Evolutionary conservation across 140 eudicot species (phyloP), one percentile per base, ranked within the genome.

Genomic region (Stevia rebaudiana): DNA sequence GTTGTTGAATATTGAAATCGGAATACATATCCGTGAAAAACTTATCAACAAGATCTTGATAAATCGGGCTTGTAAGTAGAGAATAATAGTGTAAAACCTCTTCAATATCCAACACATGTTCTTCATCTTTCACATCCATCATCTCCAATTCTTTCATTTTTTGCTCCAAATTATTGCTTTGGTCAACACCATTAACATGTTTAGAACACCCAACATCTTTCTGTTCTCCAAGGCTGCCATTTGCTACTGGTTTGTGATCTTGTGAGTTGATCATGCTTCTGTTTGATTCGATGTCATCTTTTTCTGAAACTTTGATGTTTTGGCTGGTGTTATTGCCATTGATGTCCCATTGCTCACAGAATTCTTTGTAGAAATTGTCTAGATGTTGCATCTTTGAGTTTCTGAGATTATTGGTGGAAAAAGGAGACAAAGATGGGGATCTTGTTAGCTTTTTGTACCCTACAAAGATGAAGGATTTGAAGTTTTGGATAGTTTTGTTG

Each of bases 1-100:
- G 86, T 53, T 76, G 71, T 3, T 76, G 84, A 24, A 74, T 36
- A 36, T 43, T 48, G 81, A 76, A 78, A n/a, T 91, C 96, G 0
- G 88, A 40, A 41, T 87, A 79, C 95, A 88, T 87, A 73, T 91
- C 94, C 65, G 82, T 79, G 76, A 88, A 85, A 69, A 91, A 91
- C 11, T 77, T 79, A 76, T 91, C 85, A 9, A 91, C 83, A 31
- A 91, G 86, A 36, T 79, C 96, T 13, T 73, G 76, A 59, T 91
- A 91, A 55, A 73, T 86, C 0, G 98, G 98, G 68, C 95, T 74
- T 12, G 76, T 91, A 13, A 91, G 92, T 10, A 76, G 82, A 24
- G 98, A 82, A 59, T 91, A 87, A 63, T 73, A 71, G 24, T 88
- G 87, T 24, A 91, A 77, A 40, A 83, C 95, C 43, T 91, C 98